A percentile compares a stretch with the other conserved stretches of the same genome.
Evolutionary conservation across 2,329 filamentous ascomycete genomes (phyloP).

Genomic region (Sarocladium strictum): DNA sequence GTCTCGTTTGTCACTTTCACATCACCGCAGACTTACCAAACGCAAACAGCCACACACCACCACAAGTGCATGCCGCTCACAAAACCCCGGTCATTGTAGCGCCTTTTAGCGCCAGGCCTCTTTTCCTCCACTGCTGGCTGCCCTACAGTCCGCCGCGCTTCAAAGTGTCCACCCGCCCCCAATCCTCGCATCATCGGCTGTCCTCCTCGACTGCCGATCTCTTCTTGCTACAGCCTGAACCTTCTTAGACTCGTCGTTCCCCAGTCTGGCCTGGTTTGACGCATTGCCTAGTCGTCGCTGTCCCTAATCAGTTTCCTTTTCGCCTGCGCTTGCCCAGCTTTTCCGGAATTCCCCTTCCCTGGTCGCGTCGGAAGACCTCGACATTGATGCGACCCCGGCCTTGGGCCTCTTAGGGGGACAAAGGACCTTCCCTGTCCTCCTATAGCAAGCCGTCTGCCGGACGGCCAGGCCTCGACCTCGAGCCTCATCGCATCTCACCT

Average conservation of each 20-base stretch:
- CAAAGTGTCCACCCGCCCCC: slow-evolving; percentile 3
- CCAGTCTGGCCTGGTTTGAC: neutral
- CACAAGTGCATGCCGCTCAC: slow-evolving; percentile 3
- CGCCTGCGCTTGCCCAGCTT: neutral
- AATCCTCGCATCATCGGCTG: slow-evolving; percentile 5
- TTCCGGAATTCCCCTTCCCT: neutral
- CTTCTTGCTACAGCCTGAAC: neutral
- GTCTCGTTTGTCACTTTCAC: neutral
- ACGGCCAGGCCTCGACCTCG: neutral
- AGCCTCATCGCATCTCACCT: neutral
- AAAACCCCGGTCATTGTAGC: slow-evolving; percentile 4
- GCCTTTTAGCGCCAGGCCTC: neutral
- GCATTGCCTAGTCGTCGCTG: too few species aligned
- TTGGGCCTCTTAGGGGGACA: neutral
- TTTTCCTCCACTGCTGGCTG: slow-evolving; percentile 5
- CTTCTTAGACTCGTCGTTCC: neutral
- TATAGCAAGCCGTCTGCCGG: neutral
- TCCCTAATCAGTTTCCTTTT: too few species aligned
- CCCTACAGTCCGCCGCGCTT: neutral
- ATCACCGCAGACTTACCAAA: neutral
- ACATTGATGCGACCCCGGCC: slow-evolving; percentile 4
- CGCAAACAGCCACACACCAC: neutral
- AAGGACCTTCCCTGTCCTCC: slow-evolving; percentile 8
- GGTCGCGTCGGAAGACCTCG: neutral
- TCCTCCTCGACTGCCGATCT: slow-evolving; percentile 2